Conservation (phyloP, 2,329 filamentous ascomycete genomes). For the Colletotrichum cordylinicola region DNA sequence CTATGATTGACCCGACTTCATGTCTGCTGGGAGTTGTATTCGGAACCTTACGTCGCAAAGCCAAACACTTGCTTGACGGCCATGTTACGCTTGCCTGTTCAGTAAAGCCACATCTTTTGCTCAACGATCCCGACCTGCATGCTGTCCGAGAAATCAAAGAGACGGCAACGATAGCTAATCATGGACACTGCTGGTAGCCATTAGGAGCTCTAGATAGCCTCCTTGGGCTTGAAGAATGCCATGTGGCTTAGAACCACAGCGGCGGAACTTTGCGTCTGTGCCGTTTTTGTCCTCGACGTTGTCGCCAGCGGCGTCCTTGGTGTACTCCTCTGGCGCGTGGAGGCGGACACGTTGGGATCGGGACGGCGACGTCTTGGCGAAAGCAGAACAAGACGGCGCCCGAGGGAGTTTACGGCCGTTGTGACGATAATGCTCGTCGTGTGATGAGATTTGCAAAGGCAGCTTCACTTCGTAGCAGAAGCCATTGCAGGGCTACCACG, state of each 20-base stretch:
- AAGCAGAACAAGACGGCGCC: not conserved
- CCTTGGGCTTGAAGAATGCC: not conserved
- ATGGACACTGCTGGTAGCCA: not conserved
- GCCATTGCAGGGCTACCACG: not conserved
- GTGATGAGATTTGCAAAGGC: not conserved
- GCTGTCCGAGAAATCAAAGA: not conserved
- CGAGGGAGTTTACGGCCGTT: not conserved
- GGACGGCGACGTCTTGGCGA: not conserved
- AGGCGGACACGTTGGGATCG: not conserved
- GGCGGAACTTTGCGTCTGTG: not conserved
- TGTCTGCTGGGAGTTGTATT: not conserved
- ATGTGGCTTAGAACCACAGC: not conserved
- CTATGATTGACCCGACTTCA: not conserved
- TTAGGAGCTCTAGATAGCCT: not conserved
- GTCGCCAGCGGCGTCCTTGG: not conserved
- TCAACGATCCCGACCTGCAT: not conserved
- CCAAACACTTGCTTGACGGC: not conserved
- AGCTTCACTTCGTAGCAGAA: not conserved
- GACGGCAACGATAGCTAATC: not conserved
- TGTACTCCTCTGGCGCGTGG: not conserved
- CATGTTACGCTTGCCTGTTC: not conserved
- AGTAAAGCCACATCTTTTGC: not conserved
- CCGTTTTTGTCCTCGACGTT: not conserved
- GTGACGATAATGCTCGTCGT: not conserved
- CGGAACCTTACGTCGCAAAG: not conserved